Percentiles rank a stretch among this genome's conserved stretches.
These are phyloP conservation scores for Saccharomycopsis fermentans DNA, from an alignment of 805 yeast genomes.

Conservation along the genomic window DNA sequence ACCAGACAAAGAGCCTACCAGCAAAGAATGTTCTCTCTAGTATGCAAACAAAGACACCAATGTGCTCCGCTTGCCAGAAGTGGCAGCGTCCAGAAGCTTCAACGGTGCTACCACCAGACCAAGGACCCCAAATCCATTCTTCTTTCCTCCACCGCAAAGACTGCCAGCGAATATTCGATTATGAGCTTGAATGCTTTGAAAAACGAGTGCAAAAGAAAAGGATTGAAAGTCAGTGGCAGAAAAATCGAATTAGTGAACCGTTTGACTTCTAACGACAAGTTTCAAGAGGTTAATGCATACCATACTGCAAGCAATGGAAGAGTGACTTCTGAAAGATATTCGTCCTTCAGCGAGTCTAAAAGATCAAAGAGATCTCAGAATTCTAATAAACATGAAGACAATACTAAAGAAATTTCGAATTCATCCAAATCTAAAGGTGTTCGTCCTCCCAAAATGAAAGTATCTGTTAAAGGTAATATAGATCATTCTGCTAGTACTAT, in stretches of 20 bases:
- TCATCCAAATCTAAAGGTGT: not conserved
- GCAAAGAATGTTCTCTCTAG: not conserved
- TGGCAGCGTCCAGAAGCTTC: not conserved
- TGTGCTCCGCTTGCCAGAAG: not conserved
- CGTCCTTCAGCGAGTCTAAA: not conserved
- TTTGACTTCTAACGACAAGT: conserved; percentile 19
- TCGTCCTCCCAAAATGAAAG: not conserved
- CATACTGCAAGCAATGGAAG: not conserved
- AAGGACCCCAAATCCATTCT: conserved; percentile 13
- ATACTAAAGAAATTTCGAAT: not conserved
- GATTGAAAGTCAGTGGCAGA: conserved; percentile 51
- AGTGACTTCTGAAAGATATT: not conserved
- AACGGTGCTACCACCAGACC: conserved; percentile 11
- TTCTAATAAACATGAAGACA: not conserved
- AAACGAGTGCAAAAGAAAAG: conserved; percentile 48
- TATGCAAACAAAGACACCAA: not conserved
- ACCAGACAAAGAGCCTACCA: not conserved
- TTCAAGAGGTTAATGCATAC: not conserved
- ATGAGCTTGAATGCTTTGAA: conserved; percentile 48
- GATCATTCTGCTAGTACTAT: not conserved
- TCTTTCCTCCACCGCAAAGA: conserved; percentile 4
- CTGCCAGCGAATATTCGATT: conserved; percentile 17
- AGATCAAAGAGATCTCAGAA: not conserved
- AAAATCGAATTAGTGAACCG: conserved; percentile 42
- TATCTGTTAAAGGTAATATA: not conserved